These are phyloP conservation scores for Trichocomaceae sp. DNA, from an alignment of 2,329 filamentous ascomycete species.

Conservation along the genomic window DNA sequence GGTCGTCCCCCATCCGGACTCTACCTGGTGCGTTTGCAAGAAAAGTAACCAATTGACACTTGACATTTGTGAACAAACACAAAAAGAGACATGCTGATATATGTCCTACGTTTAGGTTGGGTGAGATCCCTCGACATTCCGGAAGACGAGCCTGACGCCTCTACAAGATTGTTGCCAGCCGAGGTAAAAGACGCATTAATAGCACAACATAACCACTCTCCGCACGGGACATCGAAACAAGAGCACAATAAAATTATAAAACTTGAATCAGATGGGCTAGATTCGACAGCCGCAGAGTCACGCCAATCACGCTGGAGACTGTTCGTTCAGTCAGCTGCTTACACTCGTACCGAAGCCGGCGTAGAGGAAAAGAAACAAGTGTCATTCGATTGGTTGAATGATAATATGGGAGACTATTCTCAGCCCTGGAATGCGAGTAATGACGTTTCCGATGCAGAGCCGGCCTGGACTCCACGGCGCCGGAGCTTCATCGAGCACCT, in stretches of 20 bases:
- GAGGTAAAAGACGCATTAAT: slow-evolving; percentile 36
- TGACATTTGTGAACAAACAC: too few relatives aligned
- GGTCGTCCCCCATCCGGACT: slow-evolving; percentile 23
- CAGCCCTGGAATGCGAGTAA: slow-evolving; percentile 46
- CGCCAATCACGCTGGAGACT: slow-evolving; percentile 43
- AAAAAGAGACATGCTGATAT: background rate
- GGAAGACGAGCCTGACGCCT: slow-evolving; percentile 34
- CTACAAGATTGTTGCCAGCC: slow-evolving; percentile 31
- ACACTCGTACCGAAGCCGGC: slow-evolving; percentile 31
- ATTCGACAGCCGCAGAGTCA: slow-evolving; percentile 3
- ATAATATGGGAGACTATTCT: slow-evolving; percentile 41
- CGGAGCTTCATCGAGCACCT: slow-evolving; percentile 53
- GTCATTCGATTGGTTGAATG: slow-evolving; percentile 40
- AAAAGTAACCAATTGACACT: background rate
- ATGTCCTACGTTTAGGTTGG: slow-evolving; percentile 33
- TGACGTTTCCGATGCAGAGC: slow-evolving; percentile 45
- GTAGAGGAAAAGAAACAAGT: slow-evolving; percentile 34
- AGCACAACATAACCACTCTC: slow-evolving; percentile 42
- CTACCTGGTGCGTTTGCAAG: slow-evolving; percentile 29
- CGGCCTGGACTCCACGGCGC: slow-evolving; percentile 44
- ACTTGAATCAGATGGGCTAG: slow-evolving; percentile 9
- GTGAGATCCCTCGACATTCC: slow-evolving; percentile 34
- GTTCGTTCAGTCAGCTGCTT: slow-evolving; percentile 39
- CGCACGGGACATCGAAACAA: slow-evolving; percentile 25
- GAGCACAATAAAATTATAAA: slow-evolving; percentile 10